Percentiles rank a stretch among this genome's conserved stretches.
These are phyloP conservation scores for Saccharomyces hybrid DNA, from an alignment of 1,139 yeast species.

Conservation along the genomic window DNA sequence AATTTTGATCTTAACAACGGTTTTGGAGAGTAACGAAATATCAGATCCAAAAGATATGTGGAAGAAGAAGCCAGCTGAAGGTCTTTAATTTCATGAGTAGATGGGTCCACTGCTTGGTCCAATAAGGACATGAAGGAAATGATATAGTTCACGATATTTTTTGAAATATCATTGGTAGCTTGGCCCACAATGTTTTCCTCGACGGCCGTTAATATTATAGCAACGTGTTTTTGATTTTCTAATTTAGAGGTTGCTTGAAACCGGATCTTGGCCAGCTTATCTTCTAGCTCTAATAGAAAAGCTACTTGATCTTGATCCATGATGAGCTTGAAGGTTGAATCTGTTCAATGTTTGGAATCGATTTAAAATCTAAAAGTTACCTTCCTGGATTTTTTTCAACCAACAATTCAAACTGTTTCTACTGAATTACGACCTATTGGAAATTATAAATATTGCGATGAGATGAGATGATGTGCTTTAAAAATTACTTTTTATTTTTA, in stretches of 20 bases:
- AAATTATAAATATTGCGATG: neutral
- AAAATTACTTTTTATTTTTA: neutral
- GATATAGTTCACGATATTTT: constrained; percentile 65
- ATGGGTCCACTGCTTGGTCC: constrained; percentile 58
- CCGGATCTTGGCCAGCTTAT: constrained; percentile 61
- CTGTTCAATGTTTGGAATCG: neutral
- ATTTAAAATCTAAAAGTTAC: neutral
- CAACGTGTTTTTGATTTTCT: constrained; percentile 73
- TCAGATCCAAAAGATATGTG: constrained; percentile 72
- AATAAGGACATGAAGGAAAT: constrained; percentile 74
- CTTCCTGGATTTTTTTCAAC: neutral
- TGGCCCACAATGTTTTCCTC: constrained; percentile 81
- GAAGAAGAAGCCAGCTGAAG: constrained; percentile 62
- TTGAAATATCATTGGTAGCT: constrained; percentile 36
- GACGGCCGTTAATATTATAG: constrained; percentile 73
- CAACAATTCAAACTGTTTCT: neutral
- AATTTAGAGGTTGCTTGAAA: constrained; percentile 65
- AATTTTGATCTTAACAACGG: constrained; percentile 64
- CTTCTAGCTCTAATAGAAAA: constrained; percentile 54
- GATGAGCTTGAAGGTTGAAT: neutral
- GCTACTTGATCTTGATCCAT: constrained; percentile 42
- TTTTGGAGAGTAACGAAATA: constrained; percentile 68
- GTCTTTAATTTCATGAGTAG: constrained; percentile 49
- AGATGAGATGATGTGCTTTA: neutral
- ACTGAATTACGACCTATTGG: neutral